Evolutionary conservation across 768 basidiomycete genomes (phyloP).

Genomic region (Tephrocybe sp.): DNA sequence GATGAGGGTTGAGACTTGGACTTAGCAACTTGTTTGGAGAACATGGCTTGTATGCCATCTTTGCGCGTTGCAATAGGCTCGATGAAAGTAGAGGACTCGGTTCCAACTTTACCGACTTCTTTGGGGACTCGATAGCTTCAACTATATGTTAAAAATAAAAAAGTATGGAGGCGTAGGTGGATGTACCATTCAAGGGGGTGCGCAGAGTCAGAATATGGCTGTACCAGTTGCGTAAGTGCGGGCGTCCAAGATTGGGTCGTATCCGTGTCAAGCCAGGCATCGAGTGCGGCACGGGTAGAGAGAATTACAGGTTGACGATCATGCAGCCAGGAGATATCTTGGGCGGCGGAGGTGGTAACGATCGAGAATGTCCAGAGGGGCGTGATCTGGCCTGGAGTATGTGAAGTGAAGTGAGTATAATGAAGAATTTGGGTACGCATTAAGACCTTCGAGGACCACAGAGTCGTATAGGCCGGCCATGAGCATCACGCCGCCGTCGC

Average conservation of each 20-base stretch:
- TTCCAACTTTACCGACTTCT: constrained; percentile 90
- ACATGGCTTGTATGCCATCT: constrained; percentile 87
- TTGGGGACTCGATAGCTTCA: constrained; percentile 82
- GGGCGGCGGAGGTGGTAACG: constrained; percentile 78
- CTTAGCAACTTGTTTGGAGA: constrained; percentile 55
- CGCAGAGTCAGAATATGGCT: constrained; percentile 52
- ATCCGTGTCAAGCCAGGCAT: constrained; percentile 76
- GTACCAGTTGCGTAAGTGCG: constrained; percentile 57
- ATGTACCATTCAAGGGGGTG: constrained; percentile 69
- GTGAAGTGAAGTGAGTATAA: neutral
- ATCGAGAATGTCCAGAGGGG: constrained; percentile 85
- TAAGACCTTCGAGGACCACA: constrained; percentile 68
- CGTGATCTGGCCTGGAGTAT: constrained; percentile 45
- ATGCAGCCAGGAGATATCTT: constrained; percentile 83
- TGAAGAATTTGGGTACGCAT: neutral
- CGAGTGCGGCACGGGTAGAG: constrained; percentile 54
- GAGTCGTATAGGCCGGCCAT: constrained; percentile 89
- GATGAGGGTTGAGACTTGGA: neutral
- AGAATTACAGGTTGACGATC: constrained; percentile 89
- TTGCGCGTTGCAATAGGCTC: constrained; percentile 76
- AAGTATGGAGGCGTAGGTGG: too few species aligned
- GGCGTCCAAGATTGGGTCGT: constrained; percentile 63
- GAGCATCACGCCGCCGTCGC: constrained; percentile 67
- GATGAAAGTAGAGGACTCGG: constrained; percentile 79
- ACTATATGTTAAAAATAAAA: neutral